These are phyloP conservation scores for Globisporangium recalcitrans DNA, from an alignment of 352 stramenopile species.

Conservation along the genomic window DNA sequence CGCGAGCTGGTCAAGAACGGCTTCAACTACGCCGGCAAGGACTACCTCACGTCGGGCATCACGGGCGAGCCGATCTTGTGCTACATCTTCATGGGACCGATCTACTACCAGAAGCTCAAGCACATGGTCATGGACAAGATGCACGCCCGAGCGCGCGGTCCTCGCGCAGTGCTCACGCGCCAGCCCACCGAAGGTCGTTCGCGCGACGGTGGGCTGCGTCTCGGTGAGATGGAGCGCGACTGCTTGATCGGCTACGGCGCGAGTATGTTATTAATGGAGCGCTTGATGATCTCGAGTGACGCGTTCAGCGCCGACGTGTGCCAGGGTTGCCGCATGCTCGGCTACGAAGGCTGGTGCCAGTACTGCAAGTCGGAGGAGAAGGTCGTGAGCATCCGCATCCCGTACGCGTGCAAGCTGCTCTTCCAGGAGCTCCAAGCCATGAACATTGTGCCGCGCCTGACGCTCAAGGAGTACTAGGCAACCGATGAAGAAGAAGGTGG, in stretches of 20 bases:
- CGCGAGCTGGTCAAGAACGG: conserved; percentile 95
- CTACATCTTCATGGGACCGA: conserved; percentile 99
- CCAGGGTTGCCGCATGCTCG: conserved; percentile 95
- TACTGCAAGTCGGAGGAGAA: conserved; percentile 98
- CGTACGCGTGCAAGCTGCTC: conserved; percentile 98
- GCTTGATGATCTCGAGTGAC: conserved; percentile 99
- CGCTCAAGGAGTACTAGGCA: conserved; percentile 93
- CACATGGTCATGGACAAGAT: conserved; percentile 99
- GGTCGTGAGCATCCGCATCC: conserved; percentile 96
- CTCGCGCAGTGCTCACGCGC: conserved; percentile 94
- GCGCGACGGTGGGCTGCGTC: conserved; percentile 95
- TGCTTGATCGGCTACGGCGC: conserved; percentile 99
- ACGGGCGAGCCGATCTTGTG: conserved; percentile 97
- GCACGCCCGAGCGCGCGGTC: conserved; percentile 95
- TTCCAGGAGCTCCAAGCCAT: conserved; percentile 99
- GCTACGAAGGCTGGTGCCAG: conserved; percentile 98
- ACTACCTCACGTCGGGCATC: conserved; percentile 92
- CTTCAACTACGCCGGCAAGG: conserved; percentile 99
- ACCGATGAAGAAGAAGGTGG: background rate
- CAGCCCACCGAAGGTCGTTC: conserved; percentile 99
- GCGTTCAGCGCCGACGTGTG: conserved; percentile 98
- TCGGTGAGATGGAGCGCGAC: conserved; percentile 99
- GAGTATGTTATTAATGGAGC: conserved; percentile 99
- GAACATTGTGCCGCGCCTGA: conserved; percentile 98
- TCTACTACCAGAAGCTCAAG: conserved; percentile 99